Evolutionary conservation across 1,284 basidiomycete species (phyloP), one percentile per base, ranked within the genome.

Genomic region (Phlebopus sp.): DNA sequence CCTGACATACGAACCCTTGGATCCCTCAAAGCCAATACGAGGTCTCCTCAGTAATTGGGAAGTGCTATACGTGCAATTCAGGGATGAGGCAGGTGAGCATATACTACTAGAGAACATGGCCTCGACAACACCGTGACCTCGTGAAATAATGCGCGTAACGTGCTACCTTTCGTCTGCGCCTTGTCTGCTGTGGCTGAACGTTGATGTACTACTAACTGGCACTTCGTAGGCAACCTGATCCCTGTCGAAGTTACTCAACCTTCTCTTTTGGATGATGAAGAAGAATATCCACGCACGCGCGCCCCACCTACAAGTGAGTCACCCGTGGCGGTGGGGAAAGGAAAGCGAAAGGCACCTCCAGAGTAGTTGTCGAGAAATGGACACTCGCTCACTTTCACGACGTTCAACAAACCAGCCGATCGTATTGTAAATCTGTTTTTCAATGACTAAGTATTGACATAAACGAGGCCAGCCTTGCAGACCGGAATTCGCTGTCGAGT

Each of bases 1-100:
- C 5, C 27, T 40, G 37, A 52, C 58, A 37, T 87, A 82, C 59
- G 78, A 82, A 49, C 53, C 71, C 5, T 58, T 89, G 48, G 62
- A 72, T 10, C 69, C 72, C n/a, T 63, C 66, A 2, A 62, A 67
- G 44, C 60, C 68, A 35, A 60, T 88, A 42, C 78, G 74, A 50
- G 77, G 78, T 40, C 66, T 72, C 6, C 60, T 85, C 36, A 57
- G 60, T 2, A 81, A 79, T 38, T 90, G 85, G 81, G 86, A 88
- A 38, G 63, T 64, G 14, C 51, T 89, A 10, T 87, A 80, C 55
- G 57, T 90, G 34, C 81, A 80, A 56, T 88, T 88, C 55, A 77
- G 70, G 55, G 76, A 83, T 58, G 64, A 69, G 27, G 69, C 72
- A 37, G 82, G 86, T 88, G 67, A 72, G 62, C 66, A 42, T 31